phyloP scores from a whole-genome alignment of 495 filamentous ascomycete species.

The Chaetomidium leptoderma region DNA sequence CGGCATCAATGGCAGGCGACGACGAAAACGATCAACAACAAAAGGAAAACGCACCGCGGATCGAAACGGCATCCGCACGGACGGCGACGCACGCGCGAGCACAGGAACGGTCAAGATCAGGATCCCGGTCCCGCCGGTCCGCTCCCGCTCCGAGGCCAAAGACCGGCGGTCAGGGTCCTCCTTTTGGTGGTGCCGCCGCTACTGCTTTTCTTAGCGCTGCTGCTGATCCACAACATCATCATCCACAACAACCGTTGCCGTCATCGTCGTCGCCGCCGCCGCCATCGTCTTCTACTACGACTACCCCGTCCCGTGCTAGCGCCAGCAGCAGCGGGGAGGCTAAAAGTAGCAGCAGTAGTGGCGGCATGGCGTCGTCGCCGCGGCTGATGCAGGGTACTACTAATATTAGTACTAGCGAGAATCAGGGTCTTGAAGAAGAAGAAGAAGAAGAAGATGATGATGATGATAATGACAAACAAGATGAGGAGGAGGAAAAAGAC shows the following conservation, averaged over 20 bases:
- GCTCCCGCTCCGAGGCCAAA: conserved; percentile 19
- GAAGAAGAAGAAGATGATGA: not conserved
- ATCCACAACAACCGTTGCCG: not conserved
- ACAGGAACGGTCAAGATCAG: conserved; percentile 11
- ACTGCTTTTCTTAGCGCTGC: not conserved
- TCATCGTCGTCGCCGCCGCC: not conserved
- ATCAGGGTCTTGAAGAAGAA: not conserved
- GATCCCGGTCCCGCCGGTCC: conserved; percentile 18
- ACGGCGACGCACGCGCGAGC: not conserved
- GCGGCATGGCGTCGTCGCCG: conserved; percentile 9
- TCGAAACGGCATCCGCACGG: conserved; percentile 1
- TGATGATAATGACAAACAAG: conserved; percentile 15
- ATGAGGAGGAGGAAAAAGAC: conserved; percentile 37
- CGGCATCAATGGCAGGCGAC: not conserved
- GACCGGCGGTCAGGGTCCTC: conserved; percentile 14
- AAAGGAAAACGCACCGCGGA: conserved; percentile 1
- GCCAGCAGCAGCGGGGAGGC: no score
- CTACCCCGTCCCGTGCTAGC: no score
- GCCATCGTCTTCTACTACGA: no score
- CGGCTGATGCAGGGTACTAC: not conserved
- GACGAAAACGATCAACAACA: no score
- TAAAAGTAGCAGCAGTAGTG: not conserved
- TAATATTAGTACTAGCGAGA: no score
- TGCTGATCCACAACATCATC: not conserved
- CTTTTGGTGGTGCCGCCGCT: not conserved